Evolutionary conservation across 202 grass and related monocot species (phyloP), one percentile per base, ranked within the genome.

Genomic region (Eragrostis tef): DNA sequence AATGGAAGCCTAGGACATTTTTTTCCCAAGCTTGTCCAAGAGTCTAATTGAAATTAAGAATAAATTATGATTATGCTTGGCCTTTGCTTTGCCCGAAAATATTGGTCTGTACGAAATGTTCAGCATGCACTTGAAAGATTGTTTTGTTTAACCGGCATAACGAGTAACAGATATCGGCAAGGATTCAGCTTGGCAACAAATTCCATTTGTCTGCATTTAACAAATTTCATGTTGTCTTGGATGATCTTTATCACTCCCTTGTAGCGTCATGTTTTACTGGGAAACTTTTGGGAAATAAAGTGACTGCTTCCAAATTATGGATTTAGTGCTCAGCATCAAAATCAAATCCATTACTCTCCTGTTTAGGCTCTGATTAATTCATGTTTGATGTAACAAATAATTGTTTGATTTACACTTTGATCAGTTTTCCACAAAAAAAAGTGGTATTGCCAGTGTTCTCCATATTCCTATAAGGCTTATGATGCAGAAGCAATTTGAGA

Each of bases 331-430:
- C 64, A 67, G 29, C 49, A 75, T 70, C 25, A 52, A 64, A 48
- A 51, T 70, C 25, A 52, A 51, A 48, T 61, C 0, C 5, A 48
- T n/a, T 70, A 16, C 4, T 19, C 12, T 61, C 24, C 14, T 71
- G 1, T 61, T 71, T 42, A 63, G n/a, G 49, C 83, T 83, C 51
- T 54, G 64, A 84, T 60, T 62, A 53, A 54, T 36, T 73, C 47
- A 7, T 50, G 3, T 12, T 14, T 70, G 15, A 62, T 44, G 29
- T 61, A 69, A 20, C 29, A 29, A 16, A 14, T 77, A 67, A 61
- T 70, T 3, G 45, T 70, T 77, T 69, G 15, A 48, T 51, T 77
- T 78, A 45, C 44, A 71, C 9, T 77, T 86, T 15, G 17, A 73
- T 53, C 46, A 64, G 2, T 61, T 10, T 66, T 56, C 14, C 52